Base-by-base conservation (phyloP, 805 yeast genomes). In the Spathaspora sp. region DNA sequence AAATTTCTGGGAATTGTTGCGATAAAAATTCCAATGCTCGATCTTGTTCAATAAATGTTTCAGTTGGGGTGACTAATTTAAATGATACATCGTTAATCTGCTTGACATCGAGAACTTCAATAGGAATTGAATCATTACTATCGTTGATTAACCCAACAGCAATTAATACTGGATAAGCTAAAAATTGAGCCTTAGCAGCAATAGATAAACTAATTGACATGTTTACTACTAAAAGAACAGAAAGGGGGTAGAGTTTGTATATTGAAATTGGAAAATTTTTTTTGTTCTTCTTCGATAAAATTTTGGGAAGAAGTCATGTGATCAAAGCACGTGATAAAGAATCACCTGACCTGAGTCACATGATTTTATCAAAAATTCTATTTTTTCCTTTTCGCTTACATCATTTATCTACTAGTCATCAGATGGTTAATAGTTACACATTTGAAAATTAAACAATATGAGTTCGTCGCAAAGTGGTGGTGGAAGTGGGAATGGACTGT, bases 131-230 rank as follows among this genome's bases (percentile, higher is more conserved):
- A 40, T 72, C 76, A 4, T 72, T 73, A 48, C 50, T 58, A 54
- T 70, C 66, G 70, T 89, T 88, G 61, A 86, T 83, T 48, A 87
- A 78, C 19, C 86, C 84, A 43, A 91, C 88, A 43, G 96, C 96
- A 60, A 89, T 83, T 55, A 91, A 71, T 16, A 84, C 82, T 5
- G 89, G 80, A 66, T 89, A 93, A 28, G 93, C 94, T 52, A 89
- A 86, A 48, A 80, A 77, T 17, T 89, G 89, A 5, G 97, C 96
- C 76, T 90, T 92, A 51, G 89, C 90, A 52, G 96, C 96, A 57
- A 92, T 71, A 52, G 84, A 78, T 55, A 92, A 75, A 29, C 70
- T 63, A 50, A 75, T 72, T 64, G 81, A 70, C 79, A 70, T 75
- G 16, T 45, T 16, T 26, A 19, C 14, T 20, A 29, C 32, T n/a